Base-by-base conservation (phyloP, 768 basidiomycete species). In the Boletus pseudopeckii region DNA sequence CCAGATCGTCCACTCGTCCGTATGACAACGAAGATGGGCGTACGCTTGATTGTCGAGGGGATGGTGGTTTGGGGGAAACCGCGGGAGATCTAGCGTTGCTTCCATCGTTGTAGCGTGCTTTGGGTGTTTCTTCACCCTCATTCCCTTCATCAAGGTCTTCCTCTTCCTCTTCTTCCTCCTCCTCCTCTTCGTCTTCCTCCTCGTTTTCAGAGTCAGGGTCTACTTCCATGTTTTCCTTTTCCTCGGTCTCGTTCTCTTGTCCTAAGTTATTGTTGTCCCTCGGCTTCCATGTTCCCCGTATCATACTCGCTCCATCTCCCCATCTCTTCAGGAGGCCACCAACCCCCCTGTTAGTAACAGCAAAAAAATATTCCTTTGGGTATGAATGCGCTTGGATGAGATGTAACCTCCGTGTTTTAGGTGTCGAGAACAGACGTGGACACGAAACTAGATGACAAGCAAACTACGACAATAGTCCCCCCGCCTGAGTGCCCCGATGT, bases 351-450 rank as follows among this genome's bases (percentile, higher is more conserved):
- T 94, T 94, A 15, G 90, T 93, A 18, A 96, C 86, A 18, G 88
- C 82, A 67, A 95, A 96, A 71, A 92, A 95, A 69, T 87, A 96
- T 64, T 93, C 83, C 65, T 90, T 90, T 5, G 92, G 92, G 65
- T 87, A 96, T 47, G 78, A 82, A 62, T 96, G 93, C 14, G 77
- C 81, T 61, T 85, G 78, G 43, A 95, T 90, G 48, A 96, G 79
- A 73, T 95, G 93, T 41, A 89, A 74, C 22, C 93, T 75, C 17
- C 93, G 79, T 15, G 81, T 72, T 69, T 89, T 92, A 1, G 92
- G 93, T 1, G 81, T 85, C 8, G 72, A 64, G 67, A 93, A 95
- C 11, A 76, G 61, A 49, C 81, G 78, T 38, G 77, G 62, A 69
- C 88, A 87, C 2, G 75, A 71, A 11, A 72, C 64, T 57, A 92